Evolutionary conservation across 495 filamentous ascomycete genomes (phyloP).

Genomic region (Daldinia concentrica): DNA sequence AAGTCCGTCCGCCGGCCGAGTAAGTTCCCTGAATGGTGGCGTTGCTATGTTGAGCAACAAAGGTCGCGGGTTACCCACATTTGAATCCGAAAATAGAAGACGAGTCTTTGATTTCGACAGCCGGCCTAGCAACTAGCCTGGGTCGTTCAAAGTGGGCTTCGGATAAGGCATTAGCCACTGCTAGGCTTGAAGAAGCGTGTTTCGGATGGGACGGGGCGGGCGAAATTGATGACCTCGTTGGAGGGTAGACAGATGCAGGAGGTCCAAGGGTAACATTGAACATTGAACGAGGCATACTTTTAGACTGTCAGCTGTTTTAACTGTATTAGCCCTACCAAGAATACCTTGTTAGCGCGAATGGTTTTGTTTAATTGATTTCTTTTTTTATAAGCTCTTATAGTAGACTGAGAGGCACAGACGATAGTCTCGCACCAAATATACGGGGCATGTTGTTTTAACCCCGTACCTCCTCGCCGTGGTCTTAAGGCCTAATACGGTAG

Average conservation of each 20-base stretch:
- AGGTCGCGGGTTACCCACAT: slow-evolving; percentile 29
- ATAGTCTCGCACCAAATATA: slow-evolving; percentile 12
- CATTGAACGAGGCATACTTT: slow-evolving; percentile 27
- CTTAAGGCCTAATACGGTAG: slow-evolving; percentile 25
- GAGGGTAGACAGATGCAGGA: slow-evolving; percentile 32
- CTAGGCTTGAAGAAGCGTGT: slow-evolving; percentile 30
- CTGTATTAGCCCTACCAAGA: slow-evolving; percentile 22
- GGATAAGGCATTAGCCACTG: slow-evolving; percentile 38
- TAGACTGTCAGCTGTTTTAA: slow-evolving; percentile 21
- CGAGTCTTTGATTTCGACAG: slow-evolving; percentile 16
- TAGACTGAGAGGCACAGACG: slow-evolving; percentile 30
- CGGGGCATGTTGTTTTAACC: not conserved
- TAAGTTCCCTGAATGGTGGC: slow-evolving; percentile 6
- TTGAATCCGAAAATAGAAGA: slow-evolving; percentile 40
- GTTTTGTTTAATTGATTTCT: slow-evolving; percentile 8
- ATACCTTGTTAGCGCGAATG: slow-evolving; percentile 20
- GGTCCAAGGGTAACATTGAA: slow-evolving; percentile 26
- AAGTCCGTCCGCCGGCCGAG: not conserved
- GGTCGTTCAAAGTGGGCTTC: slow-evolving; percentile 25
- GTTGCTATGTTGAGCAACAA: slow-evolving; percentile 23
- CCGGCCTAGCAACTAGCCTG: not conserved
- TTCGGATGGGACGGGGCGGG: slow-evolving; percentile 33
- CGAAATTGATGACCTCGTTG: slow-evolving; percentile 23
- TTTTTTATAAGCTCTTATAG: slow-evolving; percentile 8
- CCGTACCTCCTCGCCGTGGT: slow-evolving; percentile 19